Percentiles rank a stretch among this genome's conserved stretches.
Conservation (phyloP, 331 rosid genomes). For the Quercus lobata region DNA sequence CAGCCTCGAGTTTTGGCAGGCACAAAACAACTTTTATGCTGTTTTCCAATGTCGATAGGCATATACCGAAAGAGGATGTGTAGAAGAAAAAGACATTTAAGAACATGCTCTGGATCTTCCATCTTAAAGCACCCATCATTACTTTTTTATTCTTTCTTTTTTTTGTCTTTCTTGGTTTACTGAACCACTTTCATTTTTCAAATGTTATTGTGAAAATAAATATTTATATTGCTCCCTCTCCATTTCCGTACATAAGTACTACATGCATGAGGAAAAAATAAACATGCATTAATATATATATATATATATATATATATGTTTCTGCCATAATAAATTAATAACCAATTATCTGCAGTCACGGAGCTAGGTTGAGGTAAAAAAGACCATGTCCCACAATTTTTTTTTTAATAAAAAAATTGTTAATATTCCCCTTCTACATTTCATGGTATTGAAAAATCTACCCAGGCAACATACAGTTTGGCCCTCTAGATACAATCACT, state of each 20-base stretch:
- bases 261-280: neutral
- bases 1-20: neutral
- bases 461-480: too few species aligned
- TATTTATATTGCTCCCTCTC: neutral
- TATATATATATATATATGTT: too few species aligned
- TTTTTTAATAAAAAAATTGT: too few species aligned
- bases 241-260: neutral
- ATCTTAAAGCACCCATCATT: neutral
- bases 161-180: too few species aligned
- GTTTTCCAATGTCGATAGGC: neutral
- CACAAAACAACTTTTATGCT: neutral
- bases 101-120: conserved; percentile 5
- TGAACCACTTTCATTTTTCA: neutral
- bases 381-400: too few species aligned
- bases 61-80: neutral
- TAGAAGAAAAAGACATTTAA: neutral
- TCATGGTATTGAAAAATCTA: too few species aligned
- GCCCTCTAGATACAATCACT: too few species aligned
- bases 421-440: too few species aligned
- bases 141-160: neutral
- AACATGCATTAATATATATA: too few species aligned
- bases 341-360: too few species aligned
- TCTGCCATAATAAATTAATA: too few species aligned
- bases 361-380: too few species aligned
- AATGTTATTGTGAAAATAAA: neutral